Evolutionary conservation across 1,284 basidiomycete species (phyloP).

Genomic region (Retiboletus flavoniger): DNA sequence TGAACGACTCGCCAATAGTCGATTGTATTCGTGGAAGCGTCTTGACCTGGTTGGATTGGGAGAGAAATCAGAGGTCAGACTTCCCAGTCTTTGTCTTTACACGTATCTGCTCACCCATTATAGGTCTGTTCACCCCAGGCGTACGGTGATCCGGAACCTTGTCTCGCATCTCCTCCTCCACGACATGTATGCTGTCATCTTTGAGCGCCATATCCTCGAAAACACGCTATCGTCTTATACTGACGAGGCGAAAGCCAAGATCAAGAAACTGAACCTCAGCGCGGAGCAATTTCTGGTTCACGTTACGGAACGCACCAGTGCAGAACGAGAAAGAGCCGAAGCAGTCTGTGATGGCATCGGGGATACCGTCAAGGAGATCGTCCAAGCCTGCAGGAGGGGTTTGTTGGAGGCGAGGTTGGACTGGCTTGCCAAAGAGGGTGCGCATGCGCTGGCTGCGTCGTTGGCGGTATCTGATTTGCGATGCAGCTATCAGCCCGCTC

Average conservation of each 20-base stretch:
- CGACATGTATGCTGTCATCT: slow-evolving; percentile 49
- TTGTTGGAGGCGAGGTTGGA: slow-evolving; percentile 51
- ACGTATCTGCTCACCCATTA: slow-evolving; percentile 4
- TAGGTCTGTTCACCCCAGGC: slow-evolving; percentile 34
- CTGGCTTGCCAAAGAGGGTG: slow-evolving; percentile 61
- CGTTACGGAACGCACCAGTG: slow-evolving; percentile 45
- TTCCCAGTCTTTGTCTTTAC: not conserved
- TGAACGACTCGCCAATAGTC: slow-evolving; percentile 48
- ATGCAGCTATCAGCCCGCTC: slow-evolving; percentile 56
- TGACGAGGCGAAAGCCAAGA: slow-evolving; percentile 45
- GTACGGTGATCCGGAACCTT: slow-evolving; percentile 45
- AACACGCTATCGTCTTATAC: slow-evolving; percentile 53
- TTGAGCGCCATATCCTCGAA: slow-evolving; percentile 55
- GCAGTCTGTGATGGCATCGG: slow-evolving; percentile 45
- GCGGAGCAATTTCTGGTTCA: slow-evolving; percentile 57
- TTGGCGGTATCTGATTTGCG: slow-evolving; percentile 1
- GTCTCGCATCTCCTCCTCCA: slow-evolving; percentile 55
- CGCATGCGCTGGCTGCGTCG: slow-evolving; percentile 16
- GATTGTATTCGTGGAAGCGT: slow-evolving; percentile 51
- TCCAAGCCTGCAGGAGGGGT: slow-evolving; percentile 52
- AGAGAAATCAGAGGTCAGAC: slow-evolving; percentile 51
- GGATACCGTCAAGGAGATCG: slow-evolving; percentile 45
- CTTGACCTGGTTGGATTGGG: slow-evolving; percentile 53
- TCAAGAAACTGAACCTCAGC: slow-evolving; percentile 41
- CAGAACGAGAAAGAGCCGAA: slow-evolving; percentile 56